Conservation (phyloP, 2,329 filamentous ascomycete species). For the Lachnellula suecica region DNA sequence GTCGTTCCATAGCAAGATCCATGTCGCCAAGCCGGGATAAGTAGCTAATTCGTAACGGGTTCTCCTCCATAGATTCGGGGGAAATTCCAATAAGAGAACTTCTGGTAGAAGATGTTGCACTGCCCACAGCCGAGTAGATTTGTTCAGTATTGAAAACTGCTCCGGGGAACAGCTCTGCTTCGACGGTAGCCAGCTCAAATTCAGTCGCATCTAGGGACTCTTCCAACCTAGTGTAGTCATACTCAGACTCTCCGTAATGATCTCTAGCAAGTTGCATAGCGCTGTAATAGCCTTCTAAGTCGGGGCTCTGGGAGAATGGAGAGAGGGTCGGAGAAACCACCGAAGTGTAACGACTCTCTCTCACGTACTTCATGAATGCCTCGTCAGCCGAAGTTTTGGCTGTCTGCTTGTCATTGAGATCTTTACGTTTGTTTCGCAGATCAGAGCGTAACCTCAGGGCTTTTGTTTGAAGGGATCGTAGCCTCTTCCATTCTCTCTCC, state of each 20-base stretch:
- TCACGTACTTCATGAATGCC: conserved; percentile 15
- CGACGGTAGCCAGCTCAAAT: conserved; percentile 12
- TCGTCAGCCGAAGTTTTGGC: conserved; percentile 11
- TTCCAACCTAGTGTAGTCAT: conserved; percentile 15
- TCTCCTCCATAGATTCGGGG: conserved; percentile 2
- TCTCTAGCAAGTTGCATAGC: conserved; percentile 14
- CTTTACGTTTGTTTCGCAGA: conserved; percentile 4
- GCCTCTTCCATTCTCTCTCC: conserved; percentile 2
- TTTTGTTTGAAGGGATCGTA: conserved; percentile 1
- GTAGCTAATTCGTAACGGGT: conserved; percentile 12
- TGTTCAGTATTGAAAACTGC: no score
- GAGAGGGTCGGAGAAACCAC: background rate
- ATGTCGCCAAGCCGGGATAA: conserved; percentile 17
- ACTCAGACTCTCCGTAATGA: conserved; percentile 19
- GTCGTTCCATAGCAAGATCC: conserved; percentile 14
- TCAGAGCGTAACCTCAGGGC: conserved; percentile 3
- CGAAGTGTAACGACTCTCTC: background rate
- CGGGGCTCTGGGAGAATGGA: background rate
- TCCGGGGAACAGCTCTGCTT: no score
- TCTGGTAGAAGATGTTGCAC: no score
- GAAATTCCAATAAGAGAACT: conserved; percentile 2
- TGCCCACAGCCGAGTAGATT: no score
- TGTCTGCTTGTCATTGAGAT: conserved; percentile 7
- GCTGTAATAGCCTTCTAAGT: background rate
- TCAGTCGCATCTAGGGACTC: conserved; percentile 14